Percentiles rank a stretch among this genome's conserved stretches.
These are phyloP conservation scores for Hymenotorrendiella dingleyae DNA, from an alignment of 2,329 filamentous ascomycete species.

Conservation along the genomic window DNA sequence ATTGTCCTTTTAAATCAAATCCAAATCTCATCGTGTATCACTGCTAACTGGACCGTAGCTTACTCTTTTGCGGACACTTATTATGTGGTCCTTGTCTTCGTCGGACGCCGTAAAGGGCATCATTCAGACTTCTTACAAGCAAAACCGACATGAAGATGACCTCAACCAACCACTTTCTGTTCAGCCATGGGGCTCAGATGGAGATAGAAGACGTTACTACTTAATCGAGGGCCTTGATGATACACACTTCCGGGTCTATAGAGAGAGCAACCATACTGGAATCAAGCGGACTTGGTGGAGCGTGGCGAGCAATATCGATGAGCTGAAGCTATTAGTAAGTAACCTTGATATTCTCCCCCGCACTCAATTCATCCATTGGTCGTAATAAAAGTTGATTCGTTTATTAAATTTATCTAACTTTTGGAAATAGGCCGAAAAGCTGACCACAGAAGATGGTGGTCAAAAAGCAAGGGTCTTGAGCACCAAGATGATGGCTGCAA, in stretches of 20 bases:
- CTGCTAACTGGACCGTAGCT: conserved; percentile 47
- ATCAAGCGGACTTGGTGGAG: conserved; percentile 83
- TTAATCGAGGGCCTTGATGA: conserved; percentile 91
- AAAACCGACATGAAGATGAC: conserved; percentile 71
- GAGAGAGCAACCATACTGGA: conserved; percentile 80
- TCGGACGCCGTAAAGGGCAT: conserved; percentile 77
- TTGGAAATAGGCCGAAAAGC: conserved; percentile 61
- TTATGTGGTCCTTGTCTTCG: conserved; percentile 83
- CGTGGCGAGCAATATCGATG: conserved; percentile 84
- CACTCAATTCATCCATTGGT: no score
- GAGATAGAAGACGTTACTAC: conserved; percentile 88
- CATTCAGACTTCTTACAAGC: conserved; percentile 85
- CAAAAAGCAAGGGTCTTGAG: conserved; percentile 74
- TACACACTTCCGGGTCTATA: conserved; percentile 87
- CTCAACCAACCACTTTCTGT: conserved; percentile 83
- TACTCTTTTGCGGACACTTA: conserved; percentile 72
- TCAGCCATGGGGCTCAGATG: conserved; percentile 85
- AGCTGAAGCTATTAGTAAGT: conserved; percentile 48
- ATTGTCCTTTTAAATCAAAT: no score
- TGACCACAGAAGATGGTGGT: conserved; percentile 70
- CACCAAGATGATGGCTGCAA: conserved; percentile 69
- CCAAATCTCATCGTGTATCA: no score
- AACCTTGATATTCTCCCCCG: no score
- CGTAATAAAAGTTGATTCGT: not conserved
- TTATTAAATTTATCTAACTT: not conserved